phyloP scores from a whole-genome alignment of 768 basidiomycete genomes.

The Trametes cubensis region DNA sequence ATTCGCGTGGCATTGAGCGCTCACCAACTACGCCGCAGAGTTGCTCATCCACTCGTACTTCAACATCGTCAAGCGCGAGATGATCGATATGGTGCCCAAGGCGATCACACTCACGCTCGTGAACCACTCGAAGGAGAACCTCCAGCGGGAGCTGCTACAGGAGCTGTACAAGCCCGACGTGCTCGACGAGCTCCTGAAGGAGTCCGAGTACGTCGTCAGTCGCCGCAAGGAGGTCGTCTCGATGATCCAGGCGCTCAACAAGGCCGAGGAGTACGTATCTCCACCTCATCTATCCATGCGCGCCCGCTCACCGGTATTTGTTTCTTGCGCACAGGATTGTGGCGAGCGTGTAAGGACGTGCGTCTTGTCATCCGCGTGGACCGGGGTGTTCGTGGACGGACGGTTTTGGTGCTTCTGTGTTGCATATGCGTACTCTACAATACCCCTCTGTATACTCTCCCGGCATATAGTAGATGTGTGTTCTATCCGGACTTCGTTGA shows the following conservation, averaged over 20 bases:
- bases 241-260: slow-evolving; percentile 93
- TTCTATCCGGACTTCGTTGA: not conserved
- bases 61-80: slow-evolving; percentile 98
- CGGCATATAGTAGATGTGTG: slow-evolving; percentile 24
- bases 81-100: slow-evolving; percentile 99
- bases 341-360: slow-evolving; percentile 23
- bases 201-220: slow-evolving; percentile 85
- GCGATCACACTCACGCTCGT: slow-evolving; percentile 91
- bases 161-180: slow-evolving; percentile 98
- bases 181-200: slow-evolving; percentile 92
- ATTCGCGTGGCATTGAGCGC: not conserved
- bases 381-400: slow-evolving; percentile 10
- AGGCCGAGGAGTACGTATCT: slow-evolving; percentile 87
- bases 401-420: slow-evolving; percentile 18
- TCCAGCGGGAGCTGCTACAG: slow-evolving; percentile 92
- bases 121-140: slow-evolving; percentile 88
- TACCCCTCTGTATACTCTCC: slow-evolving; percentile 25
- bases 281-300: not conserved
- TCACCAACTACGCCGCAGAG: slow-evolving; percentile 52
- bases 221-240: slow-evolving; percentile 92
- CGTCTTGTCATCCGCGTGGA: not conserved
- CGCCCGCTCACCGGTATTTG: not conserved
- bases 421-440: slow-evolving; percentile 25
- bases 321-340: slow-evolving; percentile 22
- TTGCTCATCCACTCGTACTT: slow-evolving; percentile 95